These are phyloP conservation scores for Zygosaccharomyces lentus DNA, from an alignment of 805 yeast species.

Conservation along the genomic window DNA sequence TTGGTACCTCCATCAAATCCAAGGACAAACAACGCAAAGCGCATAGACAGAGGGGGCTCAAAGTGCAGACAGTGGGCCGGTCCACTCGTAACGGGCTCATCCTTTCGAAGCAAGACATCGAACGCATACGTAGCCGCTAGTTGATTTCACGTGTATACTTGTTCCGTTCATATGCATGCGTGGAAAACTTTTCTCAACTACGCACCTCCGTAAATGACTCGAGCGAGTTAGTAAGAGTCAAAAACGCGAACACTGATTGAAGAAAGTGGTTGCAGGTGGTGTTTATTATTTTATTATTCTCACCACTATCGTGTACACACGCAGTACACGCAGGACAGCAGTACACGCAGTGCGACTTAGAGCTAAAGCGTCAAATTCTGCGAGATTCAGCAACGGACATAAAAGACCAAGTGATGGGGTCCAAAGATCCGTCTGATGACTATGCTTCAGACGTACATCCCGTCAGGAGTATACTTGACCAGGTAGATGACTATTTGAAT, in stretches of 20 bases:
- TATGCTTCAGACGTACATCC: conserved; percentile 7
- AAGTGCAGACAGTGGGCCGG: conserved; percentile 70
- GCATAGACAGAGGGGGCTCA: conserved; percentile 70
- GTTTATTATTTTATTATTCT: neutral
- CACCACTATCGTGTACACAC: neutral
- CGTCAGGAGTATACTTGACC: conserved; percentile 31
- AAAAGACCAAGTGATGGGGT: neutral
- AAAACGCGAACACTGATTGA: too few species aligned
- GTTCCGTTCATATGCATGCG: too few species aligned
- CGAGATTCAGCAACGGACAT: neutral
- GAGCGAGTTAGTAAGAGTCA: too few species aligned
- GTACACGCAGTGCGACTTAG: neutral
- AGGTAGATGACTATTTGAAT: conserved; percentile 24
- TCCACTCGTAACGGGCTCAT: conserved; percentile 75
- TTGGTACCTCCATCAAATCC: conserved; percentile 48
- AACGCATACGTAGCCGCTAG: conserved; percentile 37
- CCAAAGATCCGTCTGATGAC: conserved; percentile 1
- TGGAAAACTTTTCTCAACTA: neutral
- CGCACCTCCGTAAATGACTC: neutral
- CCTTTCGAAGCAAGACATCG: conserved; percentile 64
- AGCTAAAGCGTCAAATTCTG: neutral
- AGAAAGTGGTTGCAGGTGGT: neutral
- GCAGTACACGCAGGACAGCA: too few species aligned
- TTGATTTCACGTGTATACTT: neutral
- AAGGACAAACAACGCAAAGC: conserved; percentile 40